Evolutionary conservation across 1,284 basidiomycete species (phyloP).

Genomic region (Caloboletus firmus): DNA sequence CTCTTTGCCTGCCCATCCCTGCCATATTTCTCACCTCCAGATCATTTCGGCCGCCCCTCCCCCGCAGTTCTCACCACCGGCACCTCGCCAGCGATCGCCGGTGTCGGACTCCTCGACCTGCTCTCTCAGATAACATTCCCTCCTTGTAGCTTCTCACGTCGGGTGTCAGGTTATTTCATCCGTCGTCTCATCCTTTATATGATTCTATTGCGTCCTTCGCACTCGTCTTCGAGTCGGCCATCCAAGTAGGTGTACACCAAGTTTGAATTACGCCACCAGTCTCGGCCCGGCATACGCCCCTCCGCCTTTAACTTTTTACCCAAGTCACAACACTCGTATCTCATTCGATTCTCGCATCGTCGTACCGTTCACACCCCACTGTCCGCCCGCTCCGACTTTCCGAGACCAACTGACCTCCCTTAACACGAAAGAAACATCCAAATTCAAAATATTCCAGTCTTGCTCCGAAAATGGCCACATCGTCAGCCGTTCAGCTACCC

Average conservation of each 20-base stretch:
- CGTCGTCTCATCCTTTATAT: neutral
- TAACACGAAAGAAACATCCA: neutral
- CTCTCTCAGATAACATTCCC: neutral
- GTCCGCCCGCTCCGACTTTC: neutral
- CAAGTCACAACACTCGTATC: neutral
- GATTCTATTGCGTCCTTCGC: neutral
- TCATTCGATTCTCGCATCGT: neutral
- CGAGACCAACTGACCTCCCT: conserved; percentile 9
- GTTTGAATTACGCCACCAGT: neutral
- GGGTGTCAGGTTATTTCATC: neutral
- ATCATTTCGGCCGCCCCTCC: conserved; percentile 7
- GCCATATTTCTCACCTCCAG: conserved; percentile 6
- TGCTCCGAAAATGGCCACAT: neutral
- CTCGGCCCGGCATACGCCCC: neutral
- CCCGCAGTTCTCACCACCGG: conserved; percentile 7
- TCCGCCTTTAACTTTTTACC: neutral
- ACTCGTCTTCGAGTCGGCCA: too few species aligned
- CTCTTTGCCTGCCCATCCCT: neutral
- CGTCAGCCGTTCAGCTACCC: neutral
- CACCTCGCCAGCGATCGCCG: neutral
- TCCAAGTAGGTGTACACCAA: too few species aligned
- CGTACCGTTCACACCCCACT: neutral
- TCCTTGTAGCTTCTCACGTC: neutral
- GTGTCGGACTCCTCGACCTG: neutral
- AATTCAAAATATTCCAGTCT: neutral